Base-by-base conservation (phyloP, 2,329 filamentous ascomycete species). In the Fusarium sp. region DNA sequence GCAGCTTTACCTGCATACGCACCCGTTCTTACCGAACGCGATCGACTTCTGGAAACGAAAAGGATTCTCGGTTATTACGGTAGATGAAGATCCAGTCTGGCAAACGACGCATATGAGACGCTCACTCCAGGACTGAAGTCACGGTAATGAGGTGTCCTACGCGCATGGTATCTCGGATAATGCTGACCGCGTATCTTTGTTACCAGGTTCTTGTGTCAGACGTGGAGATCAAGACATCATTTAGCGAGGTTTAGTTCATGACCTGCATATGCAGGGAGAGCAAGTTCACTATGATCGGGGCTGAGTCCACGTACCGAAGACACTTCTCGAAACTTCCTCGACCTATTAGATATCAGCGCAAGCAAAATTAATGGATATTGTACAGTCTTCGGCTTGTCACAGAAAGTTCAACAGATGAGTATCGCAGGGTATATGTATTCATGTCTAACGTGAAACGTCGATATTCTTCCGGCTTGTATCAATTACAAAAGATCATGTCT, bases 71-170 rank as follows among this genome's bases (percentile, higher is more conserved):
- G 13, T 75, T 0, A 52, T 78, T 10, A 11, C 60, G 0, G 63
- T 75, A 3, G 78, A 80, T 4, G 63, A 79, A 3, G 78, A 80
- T 19, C 68, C 71, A 3, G 44, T 78, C 1, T 80, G 78, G 78
- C 72, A 64, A n/a, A 80, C 79, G 3, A 80, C 74, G 21, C 79
- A 80, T 33, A 79, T 80, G 78, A 67, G 44, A 4, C 64, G 43
- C 9, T 6, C 46, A 6, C 33, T 71, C 6, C 11, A 30, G 10
- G 3, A 32, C 19, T 50, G 9, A 49, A 9, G 6, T 15, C 10
- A 47, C 3, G 18, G 12, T 32, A 21, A 25, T 35, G n/a, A 33
- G 13, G 11, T 35, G 9, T 13, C 21, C 5, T 35, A 2, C 8
- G 15, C 18, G 15, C 23, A 54, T 9, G 23, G 10, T 2, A 33